Percentiles rank a stretch among this genome's conserved stretches.
Conservation (phyloP, 805 yeast genomes). For the Zygosaccharomyces bailii region DNA sequence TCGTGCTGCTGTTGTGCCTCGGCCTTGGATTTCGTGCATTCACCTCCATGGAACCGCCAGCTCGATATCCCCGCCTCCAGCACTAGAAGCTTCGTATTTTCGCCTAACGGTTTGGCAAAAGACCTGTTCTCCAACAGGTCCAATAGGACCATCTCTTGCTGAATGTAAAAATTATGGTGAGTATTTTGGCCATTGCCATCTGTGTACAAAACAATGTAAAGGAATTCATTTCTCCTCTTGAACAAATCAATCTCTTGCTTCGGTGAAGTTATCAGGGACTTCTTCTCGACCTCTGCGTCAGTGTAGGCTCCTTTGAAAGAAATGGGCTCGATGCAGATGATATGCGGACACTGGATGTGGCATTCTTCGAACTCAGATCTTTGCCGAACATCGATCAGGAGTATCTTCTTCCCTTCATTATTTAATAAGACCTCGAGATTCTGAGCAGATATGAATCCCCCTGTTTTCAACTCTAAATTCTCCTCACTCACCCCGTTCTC, state of each 20-base stretch:
- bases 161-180: slow-evolving; percentile 19
- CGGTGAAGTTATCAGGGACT: slow-evolving; percentile 56
- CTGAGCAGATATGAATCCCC: slow-evolving; percentile 8
- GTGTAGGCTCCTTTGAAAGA: slow-evolving; percentile 48
- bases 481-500: slow-evolving; percentile 10
- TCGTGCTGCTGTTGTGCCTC: not conserved
- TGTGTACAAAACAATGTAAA: slow-evolving; percentile 58
- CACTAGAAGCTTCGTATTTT: slow-evolving; percentile 17
- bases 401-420: slow-evolving; percentile 16
- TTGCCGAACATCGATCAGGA: slow-evolving; percentile 72
- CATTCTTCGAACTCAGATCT: slow-evolving; percentile 54
- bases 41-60: slow-evolving; percentile 26
- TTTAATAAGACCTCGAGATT: slow-evolving; percentile 20
- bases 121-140: slow-evolving; percentile 29
- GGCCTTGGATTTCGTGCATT: slow-evolving; percentile 10
- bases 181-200: slow-evolving; percentile 17
- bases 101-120: slow-evolving; percentile 28
- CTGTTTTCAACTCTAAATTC: slow-evolving; percentile 5
- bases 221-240: slow-evolving; percentile 50
- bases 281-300: slow-evolving; percentile 64
- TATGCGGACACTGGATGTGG: slow-evolving; percentile 58
- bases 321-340: slow-evolving; percentile 75
- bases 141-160: slow-evolving; percentile 24
- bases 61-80: slow-evolving; percentile 27
- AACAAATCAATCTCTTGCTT: slow-evolving; percentile 54